Base-by-base conservation (phyloP, 2,329 filamentous ascomycete genomes). In the Aspergillus arachidicola region DNA sequence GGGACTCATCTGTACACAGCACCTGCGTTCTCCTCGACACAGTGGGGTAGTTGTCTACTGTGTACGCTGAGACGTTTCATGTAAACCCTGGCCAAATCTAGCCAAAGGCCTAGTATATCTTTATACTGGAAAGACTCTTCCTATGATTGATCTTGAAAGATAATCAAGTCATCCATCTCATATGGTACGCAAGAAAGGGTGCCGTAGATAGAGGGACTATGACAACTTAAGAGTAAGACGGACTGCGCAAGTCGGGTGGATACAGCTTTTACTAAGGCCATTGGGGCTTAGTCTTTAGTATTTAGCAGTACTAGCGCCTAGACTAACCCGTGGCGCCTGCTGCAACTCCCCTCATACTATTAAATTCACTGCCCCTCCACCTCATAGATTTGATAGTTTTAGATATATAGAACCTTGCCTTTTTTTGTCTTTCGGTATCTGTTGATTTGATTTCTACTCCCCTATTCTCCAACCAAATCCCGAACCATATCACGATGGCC, bases 401-500 rank as follows among this genome's bases (percentile, higher is more conserved):
- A 4, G 46, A 50, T 30, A 50, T 30, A 50, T 50, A 50, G 46
- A 54, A 54, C 19, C 21, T 36, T 36, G 28, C 14, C 3, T 14
- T 6, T 16, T 53, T 34, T 36, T 6, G 6, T 54, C 30, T 28
- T 34, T 23, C 28, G n/a, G 28, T 23, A 7, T 32, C 28, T 34
- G 9, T 53, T 30, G 19, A 53, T 53, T 34, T 32, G n/a, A 32
- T 34, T 34, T 53, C 50, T 34, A 34, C 9, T 38, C 26, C 36
- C 12, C 10, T 28, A 43, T 21, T 46, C 16, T 16, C 16, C 51
- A 48, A 54, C 19, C 34, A 26, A 48, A 30, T 10, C n/a, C 48
- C 58, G 50, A 51, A 12, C 32, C 14, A 30, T 28, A 16, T 16
- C 48, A 57, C 50, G 10, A 65, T 69, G 67, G 11, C 62, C 36